phyloP scores from a whole-genome alignment of 1,139 yeast genomes.

The Yamadazyma taylorii region DNA sequence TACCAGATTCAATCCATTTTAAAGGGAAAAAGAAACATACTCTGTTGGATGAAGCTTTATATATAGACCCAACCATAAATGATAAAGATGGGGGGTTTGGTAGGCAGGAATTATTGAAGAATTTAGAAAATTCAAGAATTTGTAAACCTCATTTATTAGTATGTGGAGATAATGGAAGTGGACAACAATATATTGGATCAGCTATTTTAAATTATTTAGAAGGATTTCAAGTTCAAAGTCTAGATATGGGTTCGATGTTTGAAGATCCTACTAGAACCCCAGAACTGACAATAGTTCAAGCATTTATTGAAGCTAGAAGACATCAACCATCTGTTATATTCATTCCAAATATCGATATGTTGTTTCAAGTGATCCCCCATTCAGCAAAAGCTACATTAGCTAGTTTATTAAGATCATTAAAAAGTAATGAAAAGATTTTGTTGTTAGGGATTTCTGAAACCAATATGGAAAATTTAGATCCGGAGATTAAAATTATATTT shows the following conservation, averaged over 20 bases:
- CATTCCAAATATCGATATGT: constrained; percentile 80
- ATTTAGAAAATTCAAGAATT: constrained; percentile 62
- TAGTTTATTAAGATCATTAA: constrained; percentile 65
- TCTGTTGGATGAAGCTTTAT: constrained; percentile 69
- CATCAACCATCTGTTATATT: constrained; percentile 87
- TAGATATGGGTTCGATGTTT: constrained; percentile 77
- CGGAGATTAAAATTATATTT: constrained; percentile 48
- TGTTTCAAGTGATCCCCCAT: constrained; percentile 68
- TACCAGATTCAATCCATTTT: constrained; percentile 54
- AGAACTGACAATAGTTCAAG: constrained; percentile 82
- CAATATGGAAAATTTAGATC: constrained; percentile 29
- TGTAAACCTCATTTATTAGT: constrained; percentile 82
- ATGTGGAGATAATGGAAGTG: constrained; percentile 77
- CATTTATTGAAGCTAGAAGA: constrained; percentile 84
- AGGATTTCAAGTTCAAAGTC: constrained; percentile 84
- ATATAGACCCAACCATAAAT: constrained; percentile 55
- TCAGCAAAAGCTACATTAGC: constrained; percentile 72
- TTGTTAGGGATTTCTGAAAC: constrained; percentile 75
- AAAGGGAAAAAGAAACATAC: constrained; percentile 47
- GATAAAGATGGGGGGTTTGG: constrained; percentile 68
- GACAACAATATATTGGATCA: constrained; percentile 83
- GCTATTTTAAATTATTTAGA: constrained; percentile 83
- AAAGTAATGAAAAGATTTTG: constrained; percentile 71
- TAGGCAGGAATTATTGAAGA: constrained; percentile 61
- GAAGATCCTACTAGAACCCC: constrained; percentile 83